Percentiles rank a stretch among this genome's conserved stretches.
Evolutionary conservation across 1,284 basidiomycete genomes (phyloP).

Genomic region (Cutaneotrichosporon daszewskae): DNA sequence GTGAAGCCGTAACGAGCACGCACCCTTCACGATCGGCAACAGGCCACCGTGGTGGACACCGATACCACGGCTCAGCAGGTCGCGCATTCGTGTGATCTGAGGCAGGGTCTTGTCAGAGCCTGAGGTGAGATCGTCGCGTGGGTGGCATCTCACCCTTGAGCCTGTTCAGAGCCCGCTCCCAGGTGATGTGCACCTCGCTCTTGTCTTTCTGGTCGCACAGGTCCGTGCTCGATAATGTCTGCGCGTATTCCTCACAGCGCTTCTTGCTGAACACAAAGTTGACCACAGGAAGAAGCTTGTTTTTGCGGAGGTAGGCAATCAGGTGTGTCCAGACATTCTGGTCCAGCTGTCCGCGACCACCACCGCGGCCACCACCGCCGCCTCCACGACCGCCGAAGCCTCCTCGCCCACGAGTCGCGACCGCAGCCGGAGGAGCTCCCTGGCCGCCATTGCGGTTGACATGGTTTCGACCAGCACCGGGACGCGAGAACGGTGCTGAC

Average conservation of each 20-base stretch:
- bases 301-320: constrained; percentile 78
- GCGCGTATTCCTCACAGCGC: constrained; percentile 92
- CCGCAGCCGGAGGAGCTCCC: constrained; percentile 25
- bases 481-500: constrained; percentile 34
- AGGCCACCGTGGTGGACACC: constrained; percentile 97
- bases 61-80: constrained; percentile 84
- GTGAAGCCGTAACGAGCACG: too few species aligned
- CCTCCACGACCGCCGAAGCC: constrained; percentile 52
- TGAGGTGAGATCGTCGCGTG: constrained; percentile 37
- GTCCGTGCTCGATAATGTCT: constrained; percentile 80
- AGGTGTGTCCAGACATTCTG: constrained; percentile 93
- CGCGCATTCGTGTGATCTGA: constrained; percentile 87
- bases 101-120: constrained; percentile 90
- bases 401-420: constrained; percentile 20
- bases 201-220: constrained; percentile 80
- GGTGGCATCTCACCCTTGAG: constrained; percentile 64
- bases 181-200: constrained; percentile 91
- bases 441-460: constrained; percentile 42
- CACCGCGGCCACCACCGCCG: constrained; percentile 52
- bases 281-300: constrained; percentile 82
- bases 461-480: constrained; percentile 39
- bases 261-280: constrained; percentile 98
- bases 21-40: constrained; percentile 91
- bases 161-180: constrained; percentile 85
- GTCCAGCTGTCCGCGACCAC: constrained; percentile 59